phyloP scores from a whole-genome alignment of 2,329 filamentous ascomycete genomes.

The Lojkania enalia region DNA sequence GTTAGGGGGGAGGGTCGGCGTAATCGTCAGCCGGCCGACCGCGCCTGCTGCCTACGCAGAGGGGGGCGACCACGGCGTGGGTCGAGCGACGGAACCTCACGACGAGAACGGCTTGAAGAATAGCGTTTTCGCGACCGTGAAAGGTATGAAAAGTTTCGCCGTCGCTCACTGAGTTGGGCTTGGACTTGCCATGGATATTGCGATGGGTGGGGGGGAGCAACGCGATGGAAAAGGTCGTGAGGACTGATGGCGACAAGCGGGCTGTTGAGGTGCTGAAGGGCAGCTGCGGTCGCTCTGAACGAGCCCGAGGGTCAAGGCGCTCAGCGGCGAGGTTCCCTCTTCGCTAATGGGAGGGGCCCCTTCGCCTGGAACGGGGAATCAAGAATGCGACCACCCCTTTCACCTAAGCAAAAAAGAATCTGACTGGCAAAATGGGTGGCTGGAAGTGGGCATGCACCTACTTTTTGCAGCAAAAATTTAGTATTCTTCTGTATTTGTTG shows the following conservation, averaged over 20 bases:
- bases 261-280: conserved; percentile 6
- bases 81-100: background rate
- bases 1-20: too few relatives aligned
- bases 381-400: too few relatives aligned
- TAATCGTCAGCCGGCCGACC: too few relatives aligned
- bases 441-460: too few relatives aligned
- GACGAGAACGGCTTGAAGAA: background rate
- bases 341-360: too few relatives aligned
- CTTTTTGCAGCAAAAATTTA: too few relatives aligned
- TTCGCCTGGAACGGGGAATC: too few relatives aligned
- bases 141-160: conserved; percentile 8
- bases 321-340: background rate
- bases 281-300: background rate
- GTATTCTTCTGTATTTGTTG: too few relatives aligned
- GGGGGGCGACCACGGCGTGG: background rate
- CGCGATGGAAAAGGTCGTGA: conserved; percentile 6
- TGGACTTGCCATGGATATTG: conserved; percentile 6
- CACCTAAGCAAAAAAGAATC: too few relatives aligned
- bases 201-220: conserved; percentile 10
- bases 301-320: background rate
- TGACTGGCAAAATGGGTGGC: too few relatives aligned
- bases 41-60: background rate
- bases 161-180: background rate
- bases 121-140: conserved; percentile 3
- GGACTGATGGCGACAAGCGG: background rate